Evolutionary conservation across 768 basidiomycete species (phyloP), one percentile per base, ranked within the genome.

Genomic region (Russula sp.): DNA sequence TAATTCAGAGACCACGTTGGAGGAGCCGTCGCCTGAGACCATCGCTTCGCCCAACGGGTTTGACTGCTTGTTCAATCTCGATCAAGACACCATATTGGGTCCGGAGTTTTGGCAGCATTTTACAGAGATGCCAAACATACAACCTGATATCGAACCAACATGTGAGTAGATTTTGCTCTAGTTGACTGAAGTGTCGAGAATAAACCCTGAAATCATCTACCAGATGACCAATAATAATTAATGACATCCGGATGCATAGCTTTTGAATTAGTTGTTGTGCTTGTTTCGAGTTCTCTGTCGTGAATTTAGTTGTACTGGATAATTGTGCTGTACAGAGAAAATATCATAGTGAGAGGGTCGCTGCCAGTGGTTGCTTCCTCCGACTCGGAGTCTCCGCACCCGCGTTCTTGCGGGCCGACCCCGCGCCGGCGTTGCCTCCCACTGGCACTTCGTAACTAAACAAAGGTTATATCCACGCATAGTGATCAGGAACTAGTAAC

Each of bases 71-170:
- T 50, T 64, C 40, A 50, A 42, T 37, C 7, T 59, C 32, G 65
- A 66, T 58, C 56, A 66, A 31, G 62, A 64, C 27, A 18, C 44
- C 6, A 18, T 65, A 35, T 60, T 61, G 9, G 58, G 55, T 6
- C 22, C 32, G 35, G 66, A 66, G 27, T 66, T 66, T 54, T 66
- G 58, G 63, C 58, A 64, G 32, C 57, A 56, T 52, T 37, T 66
- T n/a, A 6, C 63, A 40, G 65, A 55, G 47, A 14, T 55, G 34
- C 57, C 65, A n/a, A 37, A 37, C 48, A 7, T 45, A n/a, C 63
- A 55, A 20, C 52, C 13, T 18, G 44, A 54, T 42, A 39, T 45
- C 47, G 50, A 49, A 34, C 13, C 53, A 39, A 3, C 48, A 6
- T 64, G 63, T 64, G 48, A 60, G 63, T 55, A 14, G 18, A 27